These are phyloP conservation scores for Leptodermis oblonga DNA, from an alignment of 257 asterid genomes.

Conservation along the genomic window DNA sequence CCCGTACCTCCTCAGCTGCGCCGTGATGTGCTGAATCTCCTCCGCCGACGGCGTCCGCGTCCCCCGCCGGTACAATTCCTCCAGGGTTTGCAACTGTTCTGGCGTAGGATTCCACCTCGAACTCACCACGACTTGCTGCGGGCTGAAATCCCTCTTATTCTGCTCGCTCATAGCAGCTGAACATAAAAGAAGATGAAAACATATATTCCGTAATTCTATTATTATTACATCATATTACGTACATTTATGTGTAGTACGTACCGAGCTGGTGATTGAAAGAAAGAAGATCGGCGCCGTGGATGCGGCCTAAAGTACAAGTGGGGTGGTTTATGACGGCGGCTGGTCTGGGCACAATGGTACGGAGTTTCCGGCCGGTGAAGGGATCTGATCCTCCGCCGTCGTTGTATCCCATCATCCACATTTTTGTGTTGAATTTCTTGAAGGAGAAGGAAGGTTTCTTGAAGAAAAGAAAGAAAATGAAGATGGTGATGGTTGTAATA, in stretches of 20 bases:
- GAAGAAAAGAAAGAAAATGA: background rate
- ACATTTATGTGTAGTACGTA: slow-evolving; percentile 2
- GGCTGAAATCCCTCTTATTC: slow-evolving; percentile 46
- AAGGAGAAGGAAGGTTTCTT: background rate
- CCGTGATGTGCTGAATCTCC: slow-evolving; percentile 84
- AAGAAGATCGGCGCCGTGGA: slow-evolving; percentile 52
- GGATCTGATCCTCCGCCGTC: slow-evolving; percentile 77
- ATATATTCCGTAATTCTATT: background rate
- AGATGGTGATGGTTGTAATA: slow-evolving; percentile 16
- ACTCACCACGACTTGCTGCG: slow-evolving; percentile 81
- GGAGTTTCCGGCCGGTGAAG: slow-evolving; percentile 49
- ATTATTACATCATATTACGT: too few species aligned
- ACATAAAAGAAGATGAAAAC: background rate
- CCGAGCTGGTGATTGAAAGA: slow-evolving; percentile 78
- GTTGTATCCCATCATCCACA: slow-evolving; percentile 97
- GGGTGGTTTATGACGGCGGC: slow-evolving; percentile 31
- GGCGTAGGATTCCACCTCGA: slow-evolving; percentile 97
- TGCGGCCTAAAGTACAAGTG: slow-evolving; percentile 34
- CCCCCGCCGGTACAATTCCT: slow-evolving; percentile 70
- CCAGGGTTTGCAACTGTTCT: slow-evolving; percentile 81
- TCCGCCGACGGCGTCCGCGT: slow-evolving; percentile 87
- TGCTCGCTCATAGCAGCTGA: slow-evolving; percentile 60
- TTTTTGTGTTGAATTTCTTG: slow-evolving; percentile 11
- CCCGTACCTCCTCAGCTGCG: slow-evolving; percentile 73
- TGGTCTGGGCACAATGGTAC: slow-evolving; percentile 61